A percentile compares a stretch with the other conserved stretches of the same genome.
Conservation (phyloP, 148 eudicot species). For the Spergularia marina region DNA sequence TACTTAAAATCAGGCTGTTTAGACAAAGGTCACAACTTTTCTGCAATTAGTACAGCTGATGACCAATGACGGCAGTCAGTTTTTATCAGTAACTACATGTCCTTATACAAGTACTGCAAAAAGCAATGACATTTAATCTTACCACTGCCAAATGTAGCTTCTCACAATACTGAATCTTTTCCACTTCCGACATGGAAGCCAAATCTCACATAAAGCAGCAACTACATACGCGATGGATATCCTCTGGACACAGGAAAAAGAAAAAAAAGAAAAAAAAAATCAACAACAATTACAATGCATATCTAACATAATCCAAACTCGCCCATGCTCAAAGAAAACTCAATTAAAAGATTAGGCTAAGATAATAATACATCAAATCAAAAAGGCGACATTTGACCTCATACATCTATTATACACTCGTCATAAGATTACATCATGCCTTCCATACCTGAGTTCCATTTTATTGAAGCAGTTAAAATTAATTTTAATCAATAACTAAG, state of each 20-base stretch:
- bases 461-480: no score
- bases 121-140: slow-evolving; percentile 24
- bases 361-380: neutral
- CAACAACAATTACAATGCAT: neutral
- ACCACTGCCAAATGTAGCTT: slow-evolving; percentile 72
- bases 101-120: neutral
- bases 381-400: neutral
- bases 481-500: neutral
- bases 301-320: neutral
- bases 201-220: slow-evolving; percentile 83
- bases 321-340: neutral
- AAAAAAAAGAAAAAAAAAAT: neutral
- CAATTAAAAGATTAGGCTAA: neutral
- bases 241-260: slow-evolving; percentile 47
- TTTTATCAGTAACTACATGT: neutral
- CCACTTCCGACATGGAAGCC: slow-evolving; percentile 67
- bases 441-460: no score
- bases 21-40: neutral
- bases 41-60: no score
- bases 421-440: neutral
- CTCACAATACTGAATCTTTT: slow-evolving; percentile 36
- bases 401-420: neutral
- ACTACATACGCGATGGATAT: slow-evolving; percentile 69
- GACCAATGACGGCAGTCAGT: neutral
- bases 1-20: neutral